Evolutionary conservation across 2,329 filamentous ascomycete species (phyloP).

Genomic region (Didymella arachidicola): DNA sequence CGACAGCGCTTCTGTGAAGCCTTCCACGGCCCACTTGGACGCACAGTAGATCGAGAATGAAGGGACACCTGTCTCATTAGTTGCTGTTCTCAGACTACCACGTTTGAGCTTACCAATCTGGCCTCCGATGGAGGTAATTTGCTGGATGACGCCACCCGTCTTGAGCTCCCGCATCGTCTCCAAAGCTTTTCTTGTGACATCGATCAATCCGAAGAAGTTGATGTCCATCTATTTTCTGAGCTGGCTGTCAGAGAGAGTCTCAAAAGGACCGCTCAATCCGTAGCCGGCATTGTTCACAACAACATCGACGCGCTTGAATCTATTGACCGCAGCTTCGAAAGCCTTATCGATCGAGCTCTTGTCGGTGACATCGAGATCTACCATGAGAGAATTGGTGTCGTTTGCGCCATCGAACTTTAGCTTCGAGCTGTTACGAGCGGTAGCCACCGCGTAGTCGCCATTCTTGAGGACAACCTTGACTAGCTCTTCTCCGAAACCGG

Average conservation of each 20-base stretch:
- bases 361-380: conserved; percentile 63
- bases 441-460: conserved; percentile 57
- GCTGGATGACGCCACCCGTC: conserved; percentile 63
- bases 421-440: conserved; percentile 56
- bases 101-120: conserved; percentile 47
- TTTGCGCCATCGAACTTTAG: conserved; percentile 51
- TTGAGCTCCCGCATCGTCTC: conserved; percentile 56
- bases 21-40: conserved; percentile 59
- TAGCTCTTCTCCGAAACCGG: conserved; percentile 57
- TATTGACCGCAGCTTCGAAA: conserved; percentile 55
- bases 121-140: conserved; percentile 64
- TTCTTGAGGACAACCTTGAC: conserved; percentile 54
- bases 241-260: conserved; percentile 59
- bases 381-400: conserved; percentile 58
- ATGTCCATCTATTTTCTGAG: conserved; percentile 64
- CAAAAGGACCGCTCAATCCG: conserved; percentile 61
- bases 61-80: conserved; percentile 13
- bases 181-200: conserved; percentile 59
- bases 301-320: conserved; percentile 65
- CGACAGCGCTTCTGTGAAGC: conserved; percentile 56
- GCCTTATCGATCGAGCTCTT: conserved; percentile 55
- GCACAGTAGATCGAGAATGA: conserved; percentile 49
- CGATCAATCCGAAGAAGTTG: conserved; percentile 66
- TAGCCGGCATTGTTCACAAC: conserved; percentile 70
- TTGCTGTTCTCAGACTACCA: not conserved